Conservation (phyloP, 108 stramenopile genomes). For the Nitzschia palea region DNA sequence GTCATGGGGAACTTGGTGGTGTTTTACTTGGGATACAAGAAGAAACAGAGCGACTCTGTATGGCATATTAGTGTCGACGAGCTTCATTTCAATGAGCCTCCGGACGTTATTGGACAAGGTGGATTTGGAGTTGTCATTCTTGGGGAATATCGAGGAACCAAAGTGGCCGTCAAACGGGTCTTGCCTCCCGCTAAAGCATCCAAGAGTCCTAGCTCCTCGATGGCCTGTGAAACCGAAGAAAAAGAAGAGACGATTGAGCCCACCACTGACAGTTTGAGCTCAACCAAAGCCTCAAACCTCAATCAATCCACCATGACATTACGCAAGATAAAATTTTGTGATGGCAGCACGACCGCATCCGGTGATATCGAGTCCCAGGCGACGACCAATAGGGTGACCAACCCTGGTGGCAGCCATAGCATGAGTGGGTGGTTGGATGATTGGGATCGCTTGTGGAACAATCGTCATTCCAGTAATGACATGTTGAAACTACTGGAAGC, state of each 20-base stretch:
- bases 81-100: conserved; percentile 32
- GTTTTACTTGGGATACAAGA: not conserved
- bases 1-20: not conserved
- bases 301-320: not conserved
- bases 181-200: too few species aligned
- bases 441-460: not conserved
- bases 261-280: not conserved
- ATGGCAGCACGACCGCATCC: not conserved
- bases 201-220: too few species aligned
- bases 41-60: conserved; percentile 29
- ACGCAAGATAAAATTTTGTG: not conserved
- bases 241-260: not conserved
- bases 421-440: not conserved
- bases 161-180: conserved; percentile 30
- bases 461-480: not conserved
- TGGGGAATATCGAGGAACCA: conserved; percentile 28
- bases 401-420: not conserved
- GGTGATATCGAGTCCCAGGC: conserved; percentile 3
- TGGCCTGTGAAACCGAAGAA: not conserved
- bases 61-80: conserved; percentile 36
- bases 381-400: too few species aligned
- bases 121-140: conserved; percentile 30
- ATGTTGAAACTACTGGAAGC: conserved; percentile 5
- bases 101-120: conserved; percentile 25
- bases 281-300: not conserved